These are phyloP conservation scores for Jamesozyma rosinii DNA, from an alignment of 805 yeast genomes.

Conservation along the genomic window DNA sequence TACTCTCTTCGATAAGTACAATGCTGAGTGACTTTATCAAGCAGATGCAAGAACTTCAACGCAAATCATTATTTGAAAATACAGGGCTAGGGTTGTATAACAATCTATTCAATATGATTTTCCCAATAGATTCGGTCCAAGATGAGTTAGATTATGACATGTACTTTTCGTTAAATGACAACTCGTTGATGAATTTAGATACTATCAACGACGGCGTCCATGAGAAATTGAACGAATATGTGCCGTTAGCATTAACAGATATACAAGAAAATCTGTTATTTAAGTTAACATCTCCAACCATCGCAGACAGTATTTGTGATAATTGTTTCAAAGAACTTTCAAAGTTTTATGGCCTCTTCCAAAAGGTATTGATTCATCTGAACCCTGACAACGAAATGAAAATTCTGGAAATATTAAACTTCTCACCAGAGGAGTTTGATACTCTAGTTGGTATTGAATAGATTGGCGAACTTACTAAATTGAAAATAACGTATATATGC, in stretches of 20 bases:
- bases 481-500: too few species aligned
- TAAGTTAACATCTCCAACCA: constrained; percentile 53
- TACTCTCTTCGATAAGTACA: constrained; percentile 22
- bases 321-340: constrained; percentile 43
- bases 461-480: not conserved
- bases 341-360: constrained; percentile 31
- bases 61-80: constrained; percentile 38
- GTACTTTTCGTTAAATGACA: constrained; percentile 57
- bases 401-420: constrained; percentile 20
- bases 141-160: constrained; percentile 52
- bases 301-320: constrained; percentile 47
- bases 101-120: constrained; percentile 64
- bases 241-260: constrained; percentile 56
- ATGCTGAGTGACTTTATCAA: constrained; percentile 25
- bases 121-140: constrained; percentile 42
- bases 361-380: constrained; percentile 29
- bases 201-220: constrained; percentile 40
- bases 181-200: constrained; percentile 38
- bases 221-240: constrained; percentile 31
- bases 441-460: constrained; percentile 60
- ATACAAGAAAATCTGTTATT: constrained; percentile 46
- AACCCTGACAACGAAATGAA: constrained; percentile 14
- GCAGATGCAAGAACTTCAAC: constrained; percentile 38
- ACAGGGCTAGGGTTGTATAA: constrained; percentile 51
- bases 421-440: constrained; percentile 42